phyloP scores from a whole-genome alignment of 495 filamentous ascomycete genomes.

The Penicillium taxi region DNA sequence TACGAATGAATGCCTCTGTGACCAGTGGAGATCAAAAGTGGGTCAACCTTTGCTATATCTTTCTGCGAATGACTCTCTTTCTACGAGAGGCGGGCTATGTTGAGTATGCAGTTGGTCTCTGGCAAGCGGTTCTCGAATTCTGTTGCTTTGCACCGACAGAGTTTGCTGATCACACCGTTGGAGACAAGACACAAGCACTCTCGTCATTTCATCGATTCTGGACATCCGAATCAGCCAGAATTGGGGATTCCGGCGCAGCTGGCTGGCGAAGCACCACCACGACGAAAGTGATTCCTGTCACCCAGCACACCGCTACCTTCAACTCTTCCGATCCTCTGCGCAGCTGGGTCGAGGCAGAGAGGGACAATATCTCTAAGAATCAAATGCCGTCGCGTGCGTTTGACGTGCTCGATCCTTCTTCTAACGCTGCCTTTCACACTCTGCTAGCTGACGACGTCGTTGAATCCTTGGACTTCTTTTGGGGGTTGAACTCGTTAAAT shows the following conservation, averaged over 20 bases:
- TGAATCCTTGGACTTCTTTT: constrained; percentile 51
- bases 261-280: constrained; percentile 52
- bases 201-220: constrained; percentile 66
- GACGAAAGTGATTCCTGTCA: not conserved
- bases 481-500: constrained; percentile 19
- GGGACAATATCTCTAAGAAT: constrained; percentile 35
- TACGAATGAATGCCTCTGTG: constrained; percentile 40
- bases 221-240: constrained; percentile 74
- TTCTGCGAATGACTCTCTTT: constrained; percentile 65
- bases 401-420: constrained; percentile 45
- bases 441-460: constrained; percentile 72
- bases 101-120: constrained; percentile 70
- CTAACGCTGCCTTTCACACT: constrained; percentile 72
- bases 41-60: constrained; percentile 63
- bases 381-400: constrained; percentile 57
- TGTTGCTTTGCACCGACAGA: constrained; percentile 49
- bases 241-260: constrained; percentile 63
- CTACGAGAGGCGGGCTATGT: constrained; percentile 70
- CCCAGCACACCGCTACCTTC: constrained; percentile 14
- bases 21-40: constrained; percentile 39
- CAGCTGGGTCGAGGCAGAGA: constrained; percentile 58
- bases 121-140: constrained; percentile 78
- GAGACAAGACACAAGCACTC: constrained; percentile 16
- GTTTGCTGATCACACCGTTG: constrained; percentile 3
- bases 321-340: constrained; percentile 21